phyloP scores from a whole-genome alignment of 1,284 basidiomycete genomes.

The Inonotus hispidus region DNA sequence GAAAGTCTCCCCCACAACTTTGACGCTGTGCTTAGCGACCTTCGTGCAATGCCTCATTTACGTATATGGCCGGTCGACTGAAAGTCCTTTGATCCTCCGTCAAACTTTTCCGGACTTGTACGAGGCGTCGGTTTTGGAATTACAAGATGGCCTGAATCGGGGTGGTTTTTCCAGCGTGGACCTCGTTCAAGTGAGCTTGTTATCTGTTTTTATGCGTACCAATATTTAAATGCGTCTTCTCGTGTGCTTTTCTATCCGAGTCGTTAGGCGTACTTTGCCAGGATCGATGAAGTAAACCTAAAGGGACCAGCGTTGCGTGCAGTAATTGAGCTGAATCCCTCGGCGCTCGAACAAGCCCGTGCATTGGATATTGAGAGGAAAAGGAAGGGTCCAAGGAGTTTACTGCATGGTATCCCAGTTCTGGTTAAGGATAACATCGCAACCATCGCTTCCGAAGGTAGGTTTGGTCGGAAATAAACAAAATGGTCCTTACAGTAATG shows the following conservation, averaged over 20 bases:
- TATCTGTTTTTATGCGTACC: slow-evolving; percentile 50
- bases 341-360: slow-evolving; percentile 48
- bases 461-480: neutral
- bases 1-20: neutral
- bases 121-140: slow-evolving; percentile 53
- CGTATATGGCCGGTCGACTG: neutral
- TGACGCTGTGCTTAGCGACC: neutral
- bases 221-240: neutral
- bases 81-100: neutral
- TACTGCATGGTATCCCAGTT: slow-evolving; percentile 65
- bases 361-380: slow-evolving; percentile 50
- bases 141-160: slow-evolving; percentile 47
- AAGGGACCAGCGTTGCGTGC: slow-evolving; percentile 55
- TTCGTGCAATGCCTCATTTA: neutral
- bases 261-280: slow-evolving; percentile 56
- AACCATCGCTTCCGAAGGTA: slow-evolving; percentile 50
- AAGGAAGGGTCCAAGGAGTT: slow-evolving; percentile 41
- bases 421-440: slow-evolving; percentile 58
- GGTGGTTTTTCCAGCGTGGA: slow-evolving; percentile 58
- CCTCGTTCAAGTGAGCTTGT: slow-evolving; percentile 50
- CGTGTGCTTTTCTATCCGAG: neutral
- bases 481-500: neutral
- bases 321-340: slow-evolving; percentile 58
- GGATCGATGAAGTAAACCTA: slow-evolving; percentile 69
- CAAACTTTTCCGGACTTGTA: slow-evolving; percentile 49